Evolutionary conservation across 331 rosid genomes (phyloP).

Genomic region (Quercus lobata): DNA sequence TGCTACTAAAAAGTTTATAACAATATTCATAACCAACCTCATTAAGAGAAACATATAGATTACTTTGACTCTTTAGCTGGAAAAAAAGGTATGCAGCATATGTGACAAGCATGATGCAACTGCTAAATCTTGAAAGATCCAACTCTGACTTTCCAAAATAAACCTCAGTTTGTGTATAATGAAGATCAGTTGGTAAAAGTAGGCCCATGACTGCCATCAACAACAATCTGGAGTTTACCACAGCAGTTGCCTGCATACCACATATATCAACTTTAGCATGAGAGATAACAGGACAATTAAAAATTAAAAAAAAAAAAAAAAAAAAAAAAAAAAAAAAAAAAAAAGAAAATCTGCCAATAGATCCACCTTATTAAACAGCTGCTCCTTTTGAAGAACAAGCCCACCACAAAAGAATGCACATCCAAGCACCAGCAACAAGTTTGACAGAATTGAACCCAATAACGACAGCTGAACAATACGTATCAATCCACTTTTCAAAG

Average conservation of each 20-base stretch:
- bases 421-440: constrained; percentile 91
- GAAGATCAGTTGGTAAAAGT: constrained; percentile 70
- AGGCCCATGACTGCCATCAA: constrained; percentile 89
- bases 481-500: constrained; percentile 65
- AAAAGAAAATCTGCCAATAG: background rate
- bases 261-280: constrained; percentile 18
- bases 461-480: constrained; percentile 83
- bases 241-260: constrained; percentile 55
- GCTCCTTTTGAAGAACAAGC: constrained; percentile 55
- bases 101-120: constrained; percentile 86
- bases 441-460: constrained; percentile 77
- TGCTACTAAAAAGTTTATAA: too few species aligned
- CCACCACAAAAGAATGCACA: constrained; percentile 89
- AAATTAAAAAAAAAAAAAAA: background rate
- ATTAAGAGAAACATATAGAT: constrained; percentile 37
- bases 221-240: constrained; percentile 65
- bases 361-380: constrained; percentile 74
- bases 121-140: constrained; percentile 90
- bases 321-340: background rate
- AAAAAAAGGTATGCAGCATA: constrained; percentile 72
- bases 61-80: constrained; percentile 55
- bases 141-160: constrained; percentile 71
- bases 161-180: constrained; percentile 66
- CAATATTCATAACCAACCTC: constrained; percentile 42
- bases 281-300: constrained; percentile 3